A percentile compares a stretch with the other conserved stretches of the same genome.
phyloP scores from a whole-genome alignment of 1,284 basidiomycete species.

The Ustilago nuda region DNA sequence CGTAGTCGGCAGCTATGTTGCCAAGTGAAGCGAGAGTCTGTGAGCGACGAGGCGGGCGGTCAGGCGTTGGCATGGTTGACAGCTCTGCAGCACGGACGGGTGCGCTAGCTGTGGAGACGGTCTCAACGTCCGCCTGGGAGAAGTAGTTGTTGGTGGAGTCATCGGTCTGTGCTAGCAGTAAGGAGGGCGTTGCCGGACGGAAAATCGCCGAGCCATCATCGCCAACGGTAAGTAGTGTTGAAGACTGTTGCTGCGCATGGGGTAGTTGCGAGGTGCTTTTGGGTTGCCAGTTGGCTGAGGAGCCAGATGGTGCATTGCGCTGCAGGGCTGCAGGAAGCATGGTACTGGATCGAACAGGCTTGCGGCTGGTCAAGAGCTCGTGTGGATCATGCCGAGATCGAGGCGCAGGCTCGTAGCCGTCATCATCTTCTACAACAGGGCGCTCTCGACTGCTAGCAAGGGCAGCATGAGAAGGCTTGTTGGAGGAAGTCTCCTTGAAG shows the following conservation, averaged over 20 bases:
- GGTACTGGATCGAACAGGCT: constrained; percentile 24
- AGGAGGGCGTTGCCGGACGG: constrained; percentile 44
- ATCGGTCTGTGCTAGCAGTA: constrained; percentile 29
- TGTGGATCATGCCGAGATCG: constrained; percentile 15
- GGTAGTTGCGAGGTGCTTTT: neutral
- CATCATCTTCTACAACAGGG: constrained; percentile 20
- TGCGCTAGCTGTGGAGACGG: constrained; percentile 21
- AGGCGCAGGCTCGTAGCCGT: neutral
- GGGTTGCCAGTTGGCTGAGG: constrained; percentile 9
- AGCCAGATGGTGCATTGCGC: constrained; percentile 4
- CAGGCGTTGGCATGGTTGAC: neutral
- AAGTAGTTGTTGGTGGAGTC: constrained; percentile 17
- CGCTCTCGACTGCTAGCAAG: constrained; percentile 27
- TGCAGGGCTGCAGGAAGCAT: constrained; percentile 19
- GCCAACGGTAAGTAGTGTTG: constrained; percentile 10
- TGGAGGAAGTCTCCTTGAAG: constrained; percentile 62
- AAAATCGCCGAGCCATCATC: constrained; percentile 7
- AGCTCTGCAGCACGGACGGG: constrained; percentile 13
- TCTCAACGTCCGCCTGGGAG: neutral
- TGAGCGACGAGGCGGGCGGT: constrained; percentile 27
- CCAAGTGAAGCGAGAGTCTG: constrained; percentile 44
- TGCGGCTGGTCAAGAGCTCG: constrained; percentile 13
- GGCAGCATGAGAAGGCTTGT: constrained; percentile 33
- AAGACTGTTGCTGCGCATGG: neutral
- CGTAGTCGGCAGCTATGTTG: constrained; percentile 35